Base-by-base conservation (phyloP, 257 asterid genomes). In the Parsonsia alboflavescens region DNA sequence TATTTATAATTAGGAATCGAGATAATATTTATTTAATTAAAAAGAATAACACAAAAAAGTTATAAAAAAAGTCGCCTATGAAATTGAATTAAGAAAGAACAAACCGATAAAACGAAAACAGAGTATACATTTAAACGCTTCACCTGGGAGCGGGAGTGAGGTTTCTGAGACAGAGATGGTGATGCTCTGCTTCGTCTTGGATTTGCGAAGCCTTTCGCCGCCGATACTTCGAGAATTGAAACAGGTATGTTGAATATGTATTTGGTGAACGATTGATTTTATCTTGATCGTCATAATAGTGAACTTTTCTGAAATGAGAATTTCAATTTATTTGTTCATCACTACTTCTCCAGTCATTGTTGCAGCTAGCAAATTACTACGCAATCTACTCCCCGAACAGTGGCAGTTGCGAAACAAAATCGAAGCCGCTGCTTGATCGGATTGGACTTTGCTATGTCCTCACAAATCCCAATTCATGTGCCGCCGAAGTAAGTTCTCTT, bases 281-380 rank as follows among this genome's bases (percentile, higher is more conserved):
- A 22, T 50, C 39, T 56, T 68, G 0, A 39, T 62, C 39, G 33
- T 57, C 9, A 42, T 45, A 15, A 19, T 49, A 24, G 52, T 46
- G 22, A 72, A 48, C 28, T 6, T 45, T 53, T 77, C 11, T n/a
- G 44, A 44, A 58, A 63, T 62, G 52, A 59, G 76, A n/a, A 68
- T 70, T 72, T 42, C 69, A 30, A 56, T 72, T 79, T 19, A 28
- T 68, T 5, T 21, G n/a, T 58, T 21, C 22, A 64, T 73, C 78
- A 57, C 46, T 73, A 39, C 61, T 41, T 68, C 42, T 62, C 71
- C 84, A 94, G 97, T 85, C 97, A 41, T 28, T 92, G 69, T 74
- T 91, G 85, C 97, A 90, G 92, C 96, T 93, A 45, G 97, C 97
- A 62, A 93, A 91, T 79, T 90, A 81, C 86, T 87, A 89, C 57